These are phyloP conservation scores for Septoria petroselini DNA, from an alignment of 2,329 filamentous ascomycete species.

Conservation along the genomic window DNA sequence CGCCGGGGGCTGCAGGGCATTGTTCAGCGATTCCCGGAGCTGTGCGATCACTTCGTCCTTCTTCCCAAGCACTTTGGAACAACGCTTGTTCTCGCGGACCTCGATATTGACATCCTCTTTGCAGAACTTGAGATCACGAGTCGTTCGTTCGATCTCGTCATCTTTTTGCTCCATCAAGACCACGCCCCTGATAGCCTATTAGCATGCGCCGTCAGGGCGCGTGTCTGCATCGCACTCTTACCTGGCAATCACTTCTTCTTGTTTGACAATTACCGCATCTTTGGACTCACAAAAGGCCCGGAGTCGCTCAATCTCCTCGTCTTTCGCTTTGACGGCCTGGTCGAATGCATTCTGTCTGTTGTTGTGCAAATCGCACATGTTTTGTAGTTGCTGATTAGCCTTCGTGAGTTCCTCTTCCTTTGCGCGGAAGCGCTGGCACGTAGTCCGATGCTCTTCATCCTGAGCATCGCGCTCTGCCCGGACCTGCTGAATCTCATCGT, in stretches of 20 bases:
- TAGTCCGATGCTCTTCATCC: conserved; percentile 13
- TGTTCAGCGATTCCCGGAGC: conserved; percentile 15
- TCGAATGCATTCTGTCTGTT: conserved; percentile 21
- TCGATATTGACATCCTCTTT: conserved; percentile 19
- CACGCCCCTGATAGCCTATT: conserved; percentile 17
- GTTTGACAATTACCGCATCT: conserved; percentile 26
- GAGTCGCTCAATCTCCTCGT: conserved; percentile 23
- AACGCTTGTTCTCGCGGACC: not conserved
- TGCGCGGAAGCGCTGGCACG: conserved; percentile 13
- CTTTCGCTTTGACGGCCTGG: conserved; percentile 15
- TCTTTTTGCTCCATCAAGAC: conserved; percentile 26
- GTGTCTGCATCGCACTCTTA: too few relatives aligned
- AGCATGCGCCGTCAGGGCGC: too few relatives aligned
- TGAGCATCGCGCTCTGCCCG: conserved; percentile 12
- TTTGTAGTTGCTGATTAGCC: conserved; percentile 15
- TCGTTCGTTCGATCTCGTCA: conserved; percentile 24
- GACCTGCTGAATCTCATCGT: conserved; percentile 10
- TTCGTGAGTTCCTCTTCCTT: conserved; percentile 18
- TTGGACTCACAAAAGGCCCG: conserved; percentile 31
- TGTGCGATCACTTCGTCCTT: conserved; percentile 21
- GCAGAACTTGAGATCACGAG: conserved; percentile 16
- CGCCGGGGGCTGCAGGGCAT: conserved; percentile 14
- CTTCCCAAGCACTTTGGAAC: conserved; percentile 23
- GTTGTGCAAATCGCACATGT: conserved; percentile 11
- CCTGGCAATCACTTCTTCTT: conserved; percentile 29